These are phyloP conservation scores for Zopfochytrium polystomum DNA, from an alignment of 371 early-diverging fungal genomes.

Conservation along the genomic window DNA sequence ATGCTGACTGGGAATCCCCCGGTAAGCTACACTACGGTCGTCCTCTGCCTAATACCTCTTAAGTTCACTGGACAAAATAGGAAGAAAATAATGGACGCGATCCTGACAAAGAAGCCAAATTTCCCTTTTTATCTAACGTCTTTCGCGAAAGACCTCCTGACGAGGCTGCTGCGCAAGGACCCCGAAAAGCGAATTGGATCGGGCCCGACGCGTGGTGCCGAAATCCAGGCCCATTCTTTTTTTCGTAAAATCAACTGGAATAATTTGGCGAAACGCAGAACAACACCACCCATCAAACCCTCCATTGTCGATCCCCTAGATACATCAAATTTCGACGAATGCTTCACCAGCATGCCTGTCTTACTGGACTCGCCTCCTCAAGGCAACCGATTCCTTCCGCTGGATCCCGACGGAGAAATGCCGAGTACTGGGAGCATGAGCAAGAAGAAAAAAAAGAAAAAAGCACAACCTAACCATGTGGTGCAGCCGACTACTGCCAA, in stretches of 20 bases:
- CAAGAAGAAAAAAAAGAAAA: too few species aligned
- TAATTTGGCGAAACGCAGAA: conserved; percentile 51
- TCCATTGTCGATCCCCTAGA: conserved; percentile 40
- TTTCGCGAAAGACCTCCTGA: conserved; percentile 69
- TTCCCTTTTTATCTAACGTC: conserved; percentile 72
- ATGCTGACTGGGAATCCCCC: conserved; percentile 67
- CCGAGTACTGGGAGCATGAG: too few species aligned
- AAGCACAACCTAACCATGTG: too few species aligned
- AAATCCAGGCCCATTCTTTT: conserved; percentile 72
- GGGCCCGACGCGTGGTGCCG: conserved; percentile 35
- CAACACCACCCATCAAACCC: conserved; percentile 68
- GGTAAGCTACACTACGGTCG: conserved; percentile 20
- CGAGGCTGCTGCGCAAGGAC: conserved; percentile 53
- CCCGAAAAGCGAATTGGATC: conserved; percentile 54
- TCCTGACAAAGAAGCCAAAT: conserved; percentile 52
- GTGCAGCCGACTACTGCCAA: too few species aligned
- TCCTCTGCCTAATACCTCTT: conserved; percentile 16
- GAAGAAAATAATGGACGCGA: conserved; percentile 59
- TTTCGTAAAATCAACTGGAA: conserved; percentile 73
- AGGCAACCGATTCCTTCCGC: too few species aligned
- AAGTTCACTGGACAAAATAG: conserved; percentile 50
- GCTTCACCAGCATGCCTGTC: conserved; percentile 53
- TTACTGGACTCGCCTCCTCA: conserved; percentile 31
- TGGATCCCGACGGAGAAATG: too few species aligned
- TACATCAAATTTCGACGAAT: conserved; percentile 62